These are phyloP conservation scores for Emmonsiellopsis sp. DNA, from an alignment of 2,329 filamentous ascomycete genomes.

Conservation along the genomic window DNA sequence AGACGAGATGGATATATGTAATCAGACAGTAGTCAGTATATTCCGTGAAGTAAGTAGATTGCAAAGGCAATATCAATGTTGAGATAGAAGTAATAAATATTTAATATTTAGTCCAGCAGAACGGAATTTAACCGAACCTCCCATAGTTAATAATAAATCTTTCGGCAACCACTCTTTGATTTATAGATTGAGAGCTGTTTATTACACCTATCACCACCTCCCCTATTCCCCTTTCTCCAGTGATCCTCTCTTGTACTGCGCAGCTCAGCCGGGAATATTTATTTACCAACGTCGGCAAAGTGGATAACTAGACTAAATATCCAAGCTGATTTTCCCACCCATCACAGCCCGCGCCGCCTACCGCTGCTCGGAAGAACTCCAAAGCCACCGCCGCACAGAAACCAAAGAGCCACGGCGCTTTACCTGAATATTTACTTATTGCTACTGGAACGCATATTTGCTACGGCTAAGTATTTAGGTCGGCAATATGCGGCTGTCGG, in stretches of 20 bases:
- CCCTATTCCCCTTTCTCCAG: neutral
- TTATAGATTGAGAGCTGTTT: neutral
- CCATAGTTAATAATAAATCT: too few relatives aligned
- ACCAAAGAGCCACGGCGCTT: neutral
- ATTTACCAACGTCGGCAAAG: too few relatives aligned
- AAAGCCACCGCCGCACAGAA: neutral
- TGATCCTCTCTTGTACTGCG: neutral
- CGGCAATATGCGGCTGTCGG: constrained; percentile 49
- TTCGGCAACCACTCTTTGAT: neutral
- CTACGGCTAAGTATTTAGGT: neutral
- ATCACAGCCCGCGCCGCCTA: neutral
- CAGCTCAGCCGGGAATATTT: neutral
- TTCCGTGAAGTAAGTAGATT: too few relatives aligned
- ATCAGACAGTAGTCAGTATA: too few relatives aligned
- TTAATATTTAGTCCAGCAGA: too few relatives aligned
- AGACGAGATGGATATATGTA: neutral
- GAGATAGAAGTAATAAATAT: too few relatives aligned
- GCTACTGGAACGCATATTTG: too few relatives aligned
- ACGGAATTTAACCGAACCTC: too few relatives aligned
- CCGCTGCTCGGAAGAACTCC: neutral
- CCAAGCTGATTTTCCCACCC: neutral
- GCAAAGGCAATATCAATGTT: too few relatives aligned
- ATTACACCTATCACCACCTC: neutral
- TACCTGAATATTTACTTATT: too few relatives aligned
- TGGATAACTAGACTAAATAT: neutral